Evolutionary conservation across 2,329 filamentous ascomycete genomes (phyloP).

Genomic region (Epicoccum sorghinum): DNA sequence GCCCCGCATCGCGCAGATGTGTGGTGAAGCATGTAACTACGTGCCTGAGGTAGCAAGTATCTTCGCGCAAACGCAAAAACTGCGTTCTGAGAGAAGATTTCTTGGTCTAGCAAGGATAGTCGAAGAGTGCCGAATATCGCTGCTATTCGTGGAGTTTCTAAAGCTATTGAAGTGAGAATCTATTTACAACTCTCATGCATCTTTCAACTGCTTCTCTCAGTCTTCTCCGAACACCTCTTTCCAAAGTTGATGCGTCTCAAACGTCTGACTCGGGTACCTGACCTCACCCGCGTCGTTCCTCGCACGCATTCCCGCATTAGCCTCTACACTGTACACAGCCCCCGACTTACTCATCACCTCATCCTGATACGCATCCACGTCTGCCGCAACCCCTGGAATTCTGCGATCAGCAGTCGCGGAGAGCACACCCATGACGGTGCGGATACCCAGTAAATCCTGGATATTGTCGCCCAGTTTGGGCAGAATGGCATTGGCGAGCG

Average conservation of each 20-base stretch:
- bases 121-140: too few species aligned
- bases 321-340: conserved; percentile 18
- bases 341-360: conserved; percentile 20
- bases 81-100: too few species aligned
- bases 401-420: conserved; percentile 41
- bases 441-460: conserved; percentile 34
- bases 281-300: conserved; percentile 23
- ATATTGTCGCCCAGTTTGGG: conserved; percentile 39
- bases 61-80: too few species aligned
- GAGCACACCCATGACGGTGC: conserved; percentile 36
- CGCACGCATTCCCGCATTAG: conserved; percentile 26
- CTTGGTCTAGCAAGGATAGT: too few species aligned
- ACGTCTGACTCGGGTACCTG: conserved; percentile 41
- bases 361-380: conserved; percentile 33
- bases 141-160: too few species aligned
- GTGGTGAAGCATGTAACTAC: too few species aligned
- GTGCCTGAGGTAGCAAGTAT: too few species aligned
- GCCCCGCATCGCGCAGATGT: too few species aligned
- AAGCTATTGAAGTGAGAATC: too few species aligned
- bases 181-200: too few species aligned
- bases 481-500: conserved; percentile 25
- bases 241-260: conserved; percentile 37
- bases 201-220: background rate
- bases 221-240: conserved; percentile 32
- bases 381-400: conserved; percentile 35